Base-by-base conservation (phyloP, 352 stramenopile genomes). In the Aphanomyces invadans region DNA sequence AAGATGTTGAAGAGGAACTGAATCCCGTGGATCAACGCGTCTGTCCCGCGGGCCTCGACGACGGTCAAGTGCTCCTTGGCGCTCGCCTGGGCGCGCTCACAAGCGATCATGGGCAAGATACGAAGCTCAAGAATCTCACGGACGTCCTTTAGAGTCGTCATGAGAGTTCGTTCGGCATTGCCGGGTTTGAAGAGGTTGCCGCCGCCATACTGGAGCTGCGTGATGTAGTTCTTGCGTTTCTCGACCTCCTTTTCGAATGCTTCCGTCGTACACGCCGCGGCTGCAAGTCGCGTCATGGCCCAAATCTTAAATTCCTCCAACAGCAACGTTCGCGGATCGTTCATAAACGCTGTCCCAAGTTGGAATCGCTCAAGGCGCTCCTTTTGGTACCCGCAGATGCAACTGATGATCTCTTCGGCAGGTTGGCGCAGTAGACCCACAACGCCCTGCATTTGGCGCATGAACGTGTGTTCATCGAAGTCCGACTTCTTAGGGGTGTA, bases 371-470 rank as follows among this genome's bases (percentile, higher is more conserved):
- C 84, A 45, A 87, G 81, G 11, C 84, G 76, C 64, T 92, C 84
- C 73, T 83, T 70, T 67, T 93, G 84, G 63, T 93, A 93, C 1
- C 82, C 84, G 64, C 84, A 93, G 61, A 91, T 91, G 28, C 78
- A 83, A 19, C 81, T 89, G 76, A 93, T 93, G 71, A 93, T 91
- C 26, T 81, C 84, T 63, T 93, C 84, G 0, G 84, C 82, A 0
- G 84, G 82, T 70, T 91, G 89, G 0, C 84, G 76, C 66, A 93
- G 73, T 38, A 93, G 59, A 0, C 84, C 84, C 4, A 91, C 80
- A n/a, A 88, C 81, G 72, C 90, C 82, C 71, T 90, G 82, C 82
- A 93, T 93, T 74, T 91, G 90, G 59, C 84, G 82, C 67, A 93
- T 76, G 71, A 90, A 93, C 70, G 84, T 89, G 68, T 93, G 86